Evolutionary conservation across 2,329 filamentous ascomycete species (phyloP), one percentile per base, ranked within the genome.

Genomic region (Dactylellina cionopaga): DNA sequence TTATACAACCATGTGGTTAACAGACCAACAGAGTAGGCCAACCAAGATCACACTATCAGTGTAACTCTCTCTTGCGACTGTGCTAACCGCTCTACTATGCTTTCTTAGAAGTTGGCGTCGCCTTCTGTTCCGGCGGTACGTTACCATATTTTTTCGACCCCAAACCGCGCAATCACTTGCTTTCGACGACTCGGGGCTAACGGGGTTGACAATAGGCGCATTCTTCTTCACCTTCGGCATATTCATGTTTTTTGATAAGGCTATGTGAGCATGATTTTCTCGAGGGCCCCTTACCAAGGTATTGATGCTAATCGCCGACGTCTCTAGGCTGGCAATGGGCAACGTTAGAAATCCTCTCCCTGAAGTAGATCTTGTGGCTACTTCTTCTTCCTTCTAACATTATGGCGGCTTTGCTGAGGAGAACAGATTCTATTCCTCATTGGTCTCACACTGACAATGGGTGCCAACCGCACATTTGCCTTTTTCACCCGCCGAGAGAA

Each of bases 401-500:
- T 33, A 58, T 15, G 49, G 39, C 65, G 17, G 29, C 33, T 68
- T 74, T 55, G 72, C 56, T 46, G 68, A 65, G 68, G 47, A 51
- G 64, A 9, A 17, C 78, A 96, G 92, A 96, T 99, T 81, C 92
- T 99, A 80, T 98, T 99, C 85, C 88, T 99, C 60, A 92, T 96
- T 83, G 95, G 95, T 80, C 88, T 99, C 24, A 96, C 93, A 27
- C 90, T 98, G 70, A 96, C 98, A 78, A 96, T 99, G 82, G 95
- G 95, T 43, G 87, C 92, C 22, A 87, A 90, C 80, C 97, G 97
- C 80, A 98, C 95, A 0, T 84, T 94, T 75, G 84, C 90, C 80
- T 99, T 99, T 88, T 99, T 99, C 84, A 91, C 92, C 55, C 90
- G 95, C 74, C 89, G 89, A 77, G 92, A 97, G 80, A 99, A 99